These are phyloP conservation scores for Fusarium tanahbumbuense DNA, from an alignment of 2,329 filamentous ascomycete genomes.

Conservation along the genomic window DNA sequence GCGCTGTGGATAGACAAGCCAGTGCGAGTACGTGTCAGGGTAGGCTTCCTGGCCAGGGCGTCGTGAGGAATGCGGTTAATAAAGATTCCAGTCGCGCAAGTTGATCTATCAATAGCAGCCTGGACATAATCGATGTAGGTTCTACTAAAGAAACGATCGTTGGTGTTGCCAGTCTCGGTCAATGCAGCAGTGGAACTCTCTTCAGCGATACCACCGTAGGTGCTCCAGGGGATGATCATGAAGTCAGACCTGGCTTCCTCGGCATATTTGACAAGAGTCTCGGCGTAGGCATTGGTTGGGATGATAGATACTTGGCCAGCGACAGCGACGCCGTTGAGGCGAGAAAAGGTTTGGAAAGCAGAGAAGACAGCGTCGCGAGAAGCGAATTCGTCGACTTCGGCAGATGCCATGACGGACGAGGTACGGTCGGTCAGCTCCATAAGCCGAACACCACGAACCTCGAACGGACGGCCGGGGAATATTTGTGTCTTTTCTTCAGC, in stretches of 20 bases:
- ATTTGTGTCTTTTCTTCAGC: slow-evolving; percentile 2
- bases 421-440: slow-evolving; percentile 90
- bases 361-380: slow-evolving; percentile 87
- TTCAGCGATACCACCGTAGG: slow-evolving; percentile 81
- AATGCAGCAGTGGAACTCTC: slow-evolving; percentile 31
- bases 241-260: slow-evolving; percentile 77
- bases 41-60: slow-evolving; percentile 60
- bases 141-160: slow-evolving; percentile 48
- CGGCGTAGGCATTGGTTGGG: slow-evolving; percentile 80
- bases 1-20: slow-evolving; percentile 47
- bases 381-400: slow-evolving; percentile 80
- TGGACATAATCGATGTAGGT: slow-evolving; percentile 80
- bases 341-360: slow-evolving; percentile 88
- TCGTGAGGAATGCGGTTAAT: slow-evolving; percentile 55
- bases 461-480: slow-evolving; percentile 30
- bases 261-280: slow-evolving; percentile 78
- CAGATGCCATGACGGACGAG: slow-evolving; percentile 94
- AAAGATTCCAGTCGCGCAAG: slow-evolving; percentile 76
- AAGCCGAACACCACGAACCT: slow-evolving; percentile 80
- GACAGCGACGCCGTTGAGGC: slow-evolving; percentile 83
- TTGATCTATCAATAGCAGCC: slow-evolving; percentile 71
- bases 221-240: slow-evolving; percentile 89
- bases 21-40: slow-evolving; percentile 49
- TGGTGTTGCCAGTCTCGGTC: slow-evolving; percentile 35
- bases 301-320: slow-evolving; percentile 85